Evolutionary conservation across 2,329 filamentous ascomycete species (phyloP), one percentile per base, ranked within the genome.

Genomic region (Pseudocercospora musae): DNA sequence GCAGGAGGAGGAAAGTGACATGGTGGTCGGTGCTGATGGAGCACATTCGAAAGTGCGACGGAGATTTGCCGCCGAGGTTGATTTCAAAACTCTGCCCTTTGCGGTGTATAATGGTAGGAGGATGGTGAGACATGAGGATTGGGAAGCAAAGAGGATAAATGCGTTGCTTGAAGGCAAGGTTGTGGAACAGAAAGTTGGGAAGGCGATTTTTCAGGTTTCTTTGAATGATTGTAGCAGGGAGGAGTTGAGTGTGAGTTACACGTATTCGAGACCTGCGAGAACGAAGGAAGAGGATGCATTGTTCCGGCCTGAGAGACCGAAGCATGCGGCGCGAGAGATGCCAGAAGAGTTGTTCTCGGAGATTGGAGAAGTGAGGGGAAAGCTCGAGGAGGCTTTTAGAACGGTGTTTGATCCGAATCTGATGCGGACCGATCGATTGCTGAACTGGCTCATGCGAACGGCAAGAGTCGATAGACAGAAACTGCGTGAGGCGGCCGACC

Each of bases 401-500:
- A 63, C 70, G 0, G 65, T 78, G 2, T 78, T 79, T 27, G 62
- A 77, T 20, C 58, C 60, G 5, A 63, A 71, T 5, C 69, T 65
- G 8, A 64, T 79, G 62, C 68, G 67, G 4, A 58, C 69, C 2
- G 78, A 79, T 40, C 67, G 76, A 10, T 58, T 77, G 3, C 59
- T 79, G 48, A 74, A 78, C 54, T 80, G 78, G 77, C 66, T 80
- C 13, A 79, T 80, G 78, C 73, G 78, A 11, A 75, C 68, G 2
- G 50, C 71, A 1, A 62, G 69, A 1, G 59, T 72, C 1, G 44
- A 67, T 0, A 55, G 63, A 7, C 18, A 56, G 15, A 67, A 74
- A 0, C 62, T 77, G 6, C 57, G 70, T 20, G 54, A 65, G 4
- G 57, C 74, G 0, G 69, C 69, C 1, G 64, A 67, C 8, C 64